Evolutionary conservation across 163 green algal genomes (phyloP).

Genomic region (Chloroidium sp.): DNA sequence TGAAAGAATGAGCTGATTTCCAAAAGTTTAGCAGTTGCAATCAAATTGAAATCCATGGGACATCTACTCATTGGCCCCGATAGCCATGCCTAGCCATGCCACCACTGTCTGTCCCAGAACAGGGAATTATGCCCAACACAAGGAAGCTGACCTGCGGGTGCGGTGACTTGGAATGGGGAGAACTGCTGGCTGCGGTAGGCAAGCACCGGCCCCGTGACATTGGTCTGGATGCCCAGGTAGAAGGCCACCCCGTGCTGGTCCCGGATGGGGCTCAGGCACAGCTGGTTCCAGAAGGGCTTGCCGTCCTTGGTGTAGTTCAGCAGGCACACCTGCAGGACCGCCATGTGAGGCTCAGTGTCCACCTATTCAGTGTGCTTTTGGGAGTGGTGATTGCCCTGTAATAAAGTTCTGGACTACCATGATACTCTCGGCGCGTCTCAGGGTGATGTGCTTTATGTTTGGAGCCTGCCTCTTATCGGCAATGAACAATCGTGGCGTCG

Average conservation of each 20-base stretch:
- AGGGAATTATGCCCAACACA: neutral
- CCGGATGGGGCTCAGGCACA: slow-evolving; percentile 73
- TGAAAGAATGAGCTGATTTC: too few species aligned
- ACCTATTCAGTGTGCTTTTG: too few species aligned
- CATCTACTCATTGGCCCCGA: neutral
- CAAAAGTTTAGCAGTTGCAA: neutral
- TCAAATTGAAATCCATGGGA: neutral
- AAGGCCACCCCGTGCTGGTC: slow-evolving; percentile 56
- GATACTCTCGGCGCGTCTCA: too few species aligned
- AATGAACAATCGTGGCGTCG: too few species aligned
- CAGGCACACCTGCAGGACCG: slow-evolving; percentile 16
- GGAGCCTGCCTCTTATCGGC: too few species aligned
- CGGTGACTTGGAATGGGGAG: neutral
- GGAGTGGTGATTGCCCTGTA: too few species aligned
- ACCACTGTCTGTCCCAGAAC: neutral
- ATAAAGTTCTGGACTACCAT: too few species aligned
- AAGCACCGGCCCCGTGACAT: slow-evolving; percentile 46
- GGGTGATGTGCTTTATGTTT: too few species aligned
- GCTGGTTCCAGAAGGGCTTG: slow-evolving; percentile 87
- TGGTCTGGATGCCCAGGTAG: slow-evolving; percentile 83
- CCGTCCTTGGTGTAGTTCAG: slow-evolving; percentile 75
- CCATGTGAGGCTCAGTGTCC: too few species aligned
- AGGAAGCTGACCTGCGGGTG: neutral
- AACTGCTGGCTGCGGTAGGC: neutral
- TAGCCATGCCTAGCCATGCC: neutral